Evolutionary conservation across 1,284 basidiomycete genomes (phyloP), one percentile per base, ranked within the genome.

Genomic region (Wolfiporia cocos): DNA sequence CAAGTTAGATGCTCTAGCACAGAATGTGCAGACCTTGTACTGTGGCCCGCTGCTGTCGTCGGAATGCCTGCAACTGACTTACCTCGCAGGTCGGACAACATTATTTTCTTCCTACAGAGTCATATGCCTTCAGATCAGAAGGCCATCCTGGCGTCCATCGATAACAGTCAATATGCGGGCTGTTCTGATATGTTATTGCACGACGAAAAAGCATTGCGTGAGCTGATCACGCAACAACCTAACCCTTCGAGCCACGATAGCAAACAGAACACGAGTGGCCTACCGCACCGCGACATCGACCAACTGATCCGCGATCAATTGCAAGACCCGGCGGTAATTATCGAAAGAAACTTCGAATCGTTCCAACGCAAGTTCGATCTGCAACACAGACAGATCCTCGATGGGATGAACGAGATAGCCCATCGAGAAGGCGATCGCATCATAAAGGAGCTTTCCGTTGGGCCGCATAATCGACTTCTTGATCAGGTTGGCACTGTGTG

Each of bases 291-390:
- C 9, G 28, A 29, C n/a, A 29, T 9, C 28, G 28, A 29, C 10
- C 28, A n/a, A 9, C 10, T 9, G 9, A n/a, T n/a, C 28, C 9
- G 28, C 10, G 28, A 9, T 29, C 28, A 29, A 29, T 9, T 29
- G 9, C 28, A 29, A 29, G 28, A 29, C 28, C 9, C n/a, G 10
- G 40, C 41, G 10, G 36, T 23, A 7, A 17, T 20, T 1, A 20
- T 29, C 7, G 44, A 41, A 7, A 24, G 33, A 1, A 46, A 46
- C 12, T 5, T 22, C 4, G 32, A 42, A 7, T 42, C 37, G 14
- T 46, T 46, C 34, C 20, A 26, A 23, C 32, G 44, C 26, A 46
- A 46, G 41, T 46, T 46, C 15, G 44, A 46, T 17, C 38, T 46
- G 37, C 44, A 42, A 29, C 37, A 33, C 10, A 9, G n/a, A 29